Base-by-base conservation (phyloP, 352 stramenopile genomes). In the Phytophthora multivora region DNA sequence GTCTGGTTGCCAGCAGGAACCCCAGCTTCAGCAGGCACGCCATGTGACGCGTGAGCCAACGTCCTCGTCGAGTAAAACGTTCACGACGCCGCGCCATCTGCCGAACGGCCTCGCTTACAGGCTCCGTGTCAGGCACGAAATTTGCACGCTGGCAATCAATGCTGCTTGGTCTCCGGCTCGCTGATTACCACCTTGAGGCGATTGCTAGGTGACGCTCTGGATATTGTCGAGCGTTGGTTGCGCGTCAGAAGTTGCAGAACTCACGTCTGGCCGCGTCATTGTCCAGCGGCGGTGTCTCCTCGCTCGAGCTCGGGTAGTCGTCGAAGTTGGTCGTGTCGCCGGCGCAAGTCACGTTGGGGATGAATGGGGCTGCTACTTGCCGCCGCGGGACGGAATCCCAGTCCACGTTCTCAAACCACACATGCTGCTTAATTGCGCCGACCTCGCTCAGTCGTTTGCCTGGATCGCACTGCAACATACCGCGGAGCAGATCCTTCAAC, bases 271-370 rank as follows among this genome's bases (percentile, higher is more conserved):
- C 71, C 7, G 53, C 68, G 12, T 72, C 51, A 54, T 51, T 72
- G 42, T 64, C 56, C 0, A 68, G 60, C 5, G 63, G 76, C 33
- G 62, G 74, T 3, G 70, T 77, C 57, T 82, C 73, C 54, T 81
- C 70, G n/a, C 59, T 67, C 21, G 75, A 82, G 48, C 79, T 83
- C 19, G 75, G 75, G 49, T 88, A 88, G 45, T 85, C 76, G 48
- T 90, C 80, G 64, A 93, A 93, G 51, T 86, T 77, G 48, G 70
- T 60, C 23, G 64, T 73, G 45, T 93, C 84, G 3, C 84, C 84
- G 7, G 72, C 66, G 6, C 59, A 48, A 3, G 46, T 47, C 5
- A 95, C 16, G 11, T 16, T 25, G 0, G 85, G 86, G 5, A 66
- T 45, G 40, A 84, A 78, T 3, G 86, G 84, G 6, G 82, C 69